Base-by-base conservation (phyloP, 768 basidiomycete genomes). In the Dioszegia hungarica region DNA sequence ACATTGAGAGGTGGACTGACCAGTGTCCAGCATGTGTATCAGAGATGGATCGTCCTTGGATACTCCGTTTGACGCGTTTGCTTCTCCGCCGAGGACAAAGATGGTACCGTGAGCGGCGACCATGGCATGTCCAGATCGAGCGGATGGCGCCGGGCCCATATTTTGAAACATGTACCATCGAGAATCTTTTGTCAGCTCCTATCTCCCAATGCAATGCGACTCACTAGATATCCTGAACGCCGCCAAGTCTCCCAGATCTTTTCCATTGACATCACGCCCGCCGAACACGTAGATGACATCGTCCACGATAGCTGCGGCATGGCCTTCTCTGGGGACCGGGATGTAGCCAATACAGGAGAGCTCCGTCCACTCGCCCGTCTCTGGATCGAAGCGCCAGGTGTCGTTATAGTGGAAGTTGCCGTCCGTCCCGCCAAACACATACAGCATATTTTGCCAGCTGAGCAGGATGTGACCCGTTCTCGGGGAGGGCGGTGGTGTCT, bases 121-220 rank as follows among this genome's bases (percentile, higher is more conserved):
- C 92, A 99, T 94, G n/a, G 94, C 89, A 77, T 99, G 95, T 1
- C 95, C 95, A 9, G 90, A 93, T 47, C 95, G 83, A 2, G 90
- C 89, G 37, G 81, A 86, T 0, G 95, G 95, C 15, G 90, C 84
- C 17, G 94, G 94, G 0, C 95, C 95, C 95, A 99, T 99, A 72
- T 97, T 95, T 77, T 97, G 92, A 80, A 99, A 99, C 90, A 93
- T 98, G 78, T 93, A 99, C 95, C 95, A 99, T 66, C 95, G 82
- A 70, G 91, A 89, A 77, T 92, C 94, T 97, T 24, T 20, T 27
- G 22, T 25, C n/a, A 47, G 25, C 22, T 20, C 22, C 40, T 5
- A 17, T 48, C 28, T 54, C 15, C 40, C 28, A 12, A 19, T n/a
- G 34, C 15, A 12, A 48, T 28, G 19, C 19, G 17, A 83, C 93